Evolutionary conservation across 2,329 filamentous ascomycete species (phyloP), one percentile per base, ranked within the genome.

Genomic region (Seiridium cupressi): DNA sequence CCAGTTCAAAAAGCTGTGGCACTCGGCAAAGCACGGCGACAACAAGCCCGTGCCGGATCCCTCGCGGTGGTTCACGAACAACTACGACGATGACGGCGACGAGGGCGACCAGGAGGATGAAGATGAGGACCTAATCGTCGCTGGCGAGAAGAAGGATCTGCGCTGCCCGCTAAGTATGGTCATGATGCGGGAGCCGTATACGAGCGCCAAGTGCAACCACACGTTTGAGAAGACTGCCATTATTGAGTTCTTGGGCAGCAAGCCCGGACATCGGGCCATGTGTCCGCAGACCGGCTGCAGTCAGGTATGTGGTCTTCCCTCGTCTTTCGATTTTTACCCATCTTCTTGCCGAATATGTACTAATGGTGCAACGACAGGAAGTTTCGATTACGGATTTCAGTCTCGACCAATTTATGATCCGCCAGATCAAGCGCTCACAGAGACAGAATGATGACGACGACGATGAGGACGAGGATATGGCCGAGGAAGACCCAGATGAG

Each of bases 141-240:
- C 84, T 35, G 80, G 84, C 54, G 86, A 87, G 63, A 83, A 81
- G 4, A 80, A 87, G 57, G 89, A 85, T 71, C 84, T 89, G 38
- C 88, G 85, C 66, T 93, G 90, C 68, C 89, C 89, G 0, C 72
- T 93, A 26, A 89, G 89, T 0, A 77, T 92, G 64, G 78, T 79
- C 56, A 77, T 83, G 49, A 87, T 92, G 77, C 76, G 78, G 47
- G 82, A 91, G 57, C 90, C 90, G 0, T 86, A 85, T 68, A 90
- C 84, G 59, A 90, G 85, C 66, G 76, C 70, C 11, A 84, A 84
- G 64, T 93, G 90, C 77, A 86, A 84, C 59, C 90, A 93, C 71
- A 87, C 84, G 0, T 93, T 91, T 69, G 89, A 93, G 69, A 88
- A 85, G 71, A 68, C 71, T 1, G 84, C 85, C 0, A 88, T 93